Base-by-base conservation (phyloP, 2,329 filamentous ascomycete species). In the Trichophyton equinum region DNA sequence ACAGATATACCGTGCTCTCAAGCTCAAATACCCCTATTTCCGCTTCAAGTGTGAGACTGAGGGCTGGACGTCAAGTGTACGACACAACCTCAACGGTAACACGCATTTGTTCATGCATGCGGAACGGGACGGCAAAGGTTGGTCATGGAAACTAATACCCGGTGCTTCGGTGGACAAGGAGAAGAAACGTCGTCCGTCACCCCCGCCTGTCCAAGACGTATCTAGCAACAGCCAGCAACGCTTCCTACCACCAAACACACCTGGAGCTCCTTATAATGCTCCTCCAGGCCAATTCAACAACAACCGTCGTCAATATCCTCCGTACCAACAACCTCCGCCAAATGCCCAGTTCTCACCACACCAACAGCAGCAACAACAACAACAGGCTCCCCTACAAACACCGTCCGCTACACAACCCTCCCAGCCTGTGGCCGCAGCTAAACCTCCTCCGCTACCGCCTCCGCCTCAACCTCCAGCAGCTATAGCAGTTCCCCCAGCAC, bases 61-160 rank as follows among this genome's bases (percentile, higher is more conserved):
- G 64, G 84, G 84, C 13, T 86, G 84, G 84, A 83, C 85, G 63
- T 85, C 82, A 38, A 85, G 82, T 74, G 83, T 86, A 42, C 79
- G 84, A 38, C 84, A 86, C 69, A 86, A 86, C 62, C 74, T 86
- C 53, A 78, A 71, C 73, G 81, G 68, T 73, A 85, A 75, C 74
- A 81, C 71, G 68, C 81, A 72, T 74, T 78, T 72, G 56, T 85
- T 85, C 67, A 78, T 80, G 68, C 83, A 84, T 66, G 81, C 80
- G 15, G 82, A 84, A 65, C 81, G 76, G 68, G 78, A 79, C 68
- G 83, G 83, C 60, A 85, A 85, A 70, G 83, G 83, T 55, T 84
- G 80, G 75, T 79, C 82, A 58, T 86, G 83, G 83, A 78, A 80
- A 60, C 78, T 85, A 66, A 80, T 83, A 55, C 78, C 80, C 25